Evolutionary conservation across 2,329 filamentous ascomycete species (phyloP).

Genomic region (Pseudocercospora pini-densiflorae): DNA sequence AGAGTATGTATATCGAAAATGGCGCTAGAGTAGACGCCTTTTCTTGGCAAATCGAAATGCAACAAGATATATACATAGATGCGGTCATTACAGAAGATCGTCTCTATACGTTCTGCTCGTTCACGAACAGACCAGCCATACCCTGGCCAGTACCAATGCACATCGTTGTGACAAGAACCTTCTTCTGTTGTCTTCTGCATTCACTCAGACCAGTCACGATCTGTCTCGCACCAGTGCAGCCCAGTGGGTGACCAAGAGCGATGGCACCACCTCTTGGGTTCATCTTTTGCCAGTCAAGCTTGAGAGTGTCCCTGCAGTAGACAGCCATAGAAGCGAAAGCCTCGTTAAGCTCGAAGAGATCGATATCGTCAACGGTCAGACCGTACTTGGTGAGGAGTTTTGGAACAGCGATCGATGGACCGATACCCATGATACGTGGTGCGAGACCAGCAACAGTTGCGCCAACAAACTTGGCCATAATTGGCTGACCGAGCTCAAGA

Average conservation of each 20-base stretch:
- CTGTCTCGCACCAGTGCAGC: slow-evolving; percentile 75
- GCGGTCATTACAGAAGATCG: not conserved
- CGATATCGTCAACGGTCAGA: slow-evolving; percentile 78
- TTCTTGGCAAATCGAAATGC: not conserved
- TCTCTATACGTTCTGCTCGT: slow-evolving; percentile 55
- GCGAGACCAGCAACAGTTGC: slow-evolving; percentile 88
- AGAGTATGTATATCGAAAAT: not conserved
- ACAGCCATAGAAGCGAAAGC: slow-evolving; percentile 98
- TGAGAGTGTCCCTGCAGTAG: slow-evolving; percentile 72
- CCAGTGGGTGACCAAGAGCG: slow-evolving; percentile 81
- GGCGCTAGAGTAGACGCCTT: slow-evolving; percentile 2
- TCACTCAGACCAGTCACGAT: slow-evolving; percentile 74
- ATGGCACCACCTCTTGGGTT: slow-evolving; percentile 83
- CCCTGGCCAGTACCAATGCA: slow-evolving; percentile 72
- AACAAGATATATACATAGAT: slow-evolving; percentile 1
- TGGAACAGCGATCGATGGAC: slow-evolving; percentile 70
- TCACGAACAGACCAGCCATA: slow-evolving; percentile 69
- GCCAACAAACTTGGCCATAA: slow-evolving; percentile 92
- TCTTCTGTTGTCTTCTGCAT: slow-evolving; percentile 39
- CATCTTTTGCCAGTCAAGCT: slow-evolving; percentile 75
- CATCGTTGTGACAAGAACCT: slow-evolving; percentile 81
- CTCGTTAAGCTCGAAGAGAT: slow-evolving; percentile 94
- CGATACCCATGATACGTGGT: slow-evolving; percentile 96
- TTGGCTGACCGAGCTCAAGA: slow-evolving; percentile 82
- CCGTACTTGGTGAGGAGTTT: slow-evolving; percentile 85